Evolutionary conservation across 2,329 filamentous ascomycete species (phyloP).

Genomic region (Stagonosporopsis chrysanthemi): DNA sequence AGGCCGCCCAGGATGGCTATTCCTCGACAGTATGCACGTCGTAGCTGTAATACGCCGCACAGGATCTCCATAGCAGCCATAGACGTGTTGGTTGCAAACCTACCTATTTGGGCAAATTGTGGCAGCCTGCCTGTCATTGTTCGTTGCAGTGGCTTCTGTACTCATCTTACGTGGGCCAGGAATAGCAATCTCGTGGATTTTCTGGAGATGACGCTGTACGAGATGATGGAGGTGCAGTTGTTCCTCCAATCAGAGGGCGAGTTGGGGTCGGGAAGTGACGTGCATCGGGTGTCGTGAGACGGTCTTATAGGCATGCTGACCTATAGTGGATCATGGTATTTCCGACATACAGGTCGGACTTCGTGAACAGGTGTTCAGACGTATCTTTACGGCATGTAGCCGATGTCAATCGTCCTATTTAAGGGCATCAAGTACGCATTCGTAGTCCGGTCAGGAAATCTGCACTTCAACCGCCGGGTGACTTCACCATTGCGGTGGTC

Average conservation of each 20-base stretch:
- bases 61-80: constrained; percentile 19
- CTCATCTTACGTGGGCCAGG: constrained; percentile 13
- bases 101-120: constrained; percentile 12
- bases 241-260: constrained; percentile 17
- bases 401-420: not conserved
- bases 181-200: constrained; percentile 17
- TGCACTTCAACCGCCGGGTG: not conserved
- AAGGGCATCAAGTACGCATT: not conserved
- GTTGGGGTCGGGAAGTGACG: constrained; percentile 4
- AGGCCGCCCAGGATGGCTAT: not conserved
- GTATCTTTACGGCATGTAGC: not conserved
- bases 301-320: constrained; percentile 19
- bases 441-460: not conserved
- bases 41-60: constrained; percentile 14
- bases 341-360: constrained; percentile 4
- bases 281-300: constrained; percentile 23
- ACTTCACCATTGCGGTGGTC: not conserved
- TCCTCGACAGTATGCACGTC: constrained; percentile 2
- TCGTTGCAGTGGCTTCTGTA: constrained; percentile 15
- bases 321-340: constrained; percentile 18
- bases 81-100: constrained; percentile 5
- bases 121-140: constrained; percentile 8
- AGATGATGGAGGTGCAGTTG: constrained; percentile 9
- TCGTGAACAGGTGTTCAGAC: constrained; percentile 16
- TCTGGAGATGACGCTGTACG: constrained; percentile 16